A percentile compares a stretch with the other conserved stretches of the same genome.
phyloP scores from a whole-genome alignment of 2,329 filamentous ascomycete species.

The Pyrenophora teres region DNA sequence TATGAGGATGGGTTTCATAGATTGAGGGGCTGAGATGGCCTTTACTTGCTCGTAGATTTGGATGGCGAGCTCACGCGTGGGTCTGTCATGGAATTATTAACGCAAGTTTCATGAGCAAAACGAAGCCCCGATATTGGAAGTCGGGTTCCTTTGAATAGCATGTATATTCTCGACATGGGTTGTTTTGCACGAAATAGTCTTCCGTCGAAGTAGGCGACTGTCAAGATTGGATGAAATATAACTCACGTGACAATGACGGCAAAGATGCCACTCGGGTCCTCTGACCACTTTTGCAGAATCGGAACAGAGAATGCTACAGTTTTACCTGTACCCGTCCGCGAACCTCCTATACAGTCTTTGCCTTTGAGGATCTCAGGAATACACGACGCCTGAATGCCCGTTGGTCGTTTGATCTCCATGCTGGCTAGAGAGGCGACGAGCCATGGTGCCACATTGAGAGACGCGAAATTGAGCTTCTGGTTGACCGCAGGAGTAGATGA shows the following conservation, averaged over 20 bases:
- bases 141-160: no score
- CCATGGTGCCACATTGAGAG: slow-evolving; percentile 80
- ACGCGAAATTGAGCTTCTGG: slow-evolving; percentile 68
- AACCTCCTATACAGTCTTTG: slow-evolving; percentile 89
- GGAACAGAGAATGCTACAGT: slow-evolving; percentile 95
- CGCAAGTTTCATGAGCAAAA: no score
- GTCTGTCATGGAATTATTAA: slow-evolving; percentile 8
- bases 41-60: slow-evolving; percentile 97
- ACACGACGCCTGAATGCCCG: slow-evolving; percentile 87
- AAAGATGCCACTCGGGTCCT: slow-evolving; percentile 90
- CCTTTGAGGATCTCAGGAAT: slow-evolving; percentile 93
- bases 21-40: slow-evolving; percentile 85
- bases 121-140: no score
- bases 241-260: slow-evolving; percentile 81
- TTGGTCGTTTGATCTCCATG: slow-evolving; percentile 85
- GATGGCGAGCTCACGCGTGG: slow-evolving; percentile 77
- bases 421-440: slow-evolving; percentile 76
- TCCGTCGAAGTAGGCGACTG: neutral
- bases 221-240: slow-evolving; percentile 51
- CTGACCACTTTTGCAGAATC: slow-evolving; percentile 89
- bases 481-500: slow-evolving; percentile 14
- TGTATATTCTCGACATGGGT: no score
- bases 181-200: slow-evolving; percentile 13
- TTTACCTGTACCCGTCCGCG: slow-evolving; percentile 94
- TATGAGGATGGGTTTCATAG: slow-evolving; percentile 84